Percentiles rank a stretch among this genome's conserved stretches.
These are phyloP conservation scores for Nannochloris sp. DNA, from an alignment of 139 green algal genomes.

Conservation along the genomic window DNA sequence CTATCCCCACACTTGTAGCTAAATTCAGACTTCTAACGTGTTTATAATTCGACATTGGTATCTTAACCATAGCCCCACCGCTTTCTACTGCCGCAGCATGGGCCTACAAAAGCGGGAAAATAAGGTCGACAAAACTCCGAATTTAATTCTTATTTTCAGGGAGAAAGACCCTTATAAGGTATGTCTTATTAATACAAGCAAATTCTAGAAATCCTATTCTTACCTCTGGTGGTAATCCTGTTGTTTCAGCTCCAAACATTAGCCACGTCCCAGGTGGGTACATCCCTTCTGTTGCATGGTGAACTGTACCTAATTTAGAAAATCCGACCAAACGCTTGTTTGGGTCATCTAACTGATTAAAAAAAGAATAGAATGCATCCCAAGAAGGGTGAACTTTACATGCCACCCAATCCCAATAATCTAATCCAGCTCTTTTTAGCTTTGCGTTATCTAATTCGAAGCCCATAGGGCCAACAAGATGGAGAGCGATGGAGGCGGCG, in stretches of 20 bases:
- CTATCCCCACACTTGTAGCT: conserved; percentile 62
- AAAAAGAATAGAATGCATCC: conserved; percentile 52
- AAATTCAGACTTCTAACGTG: conserved; percentile 87
- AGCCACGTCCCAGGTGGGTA: conserved; percentile 57
- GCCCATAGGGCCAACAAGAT: conserved; percentile 74
- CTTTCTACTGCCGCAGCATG: conserved; percentile 38
- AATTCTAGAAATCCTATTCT: not conserved
- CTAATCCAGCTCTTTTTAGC: conserved; percentile 75
- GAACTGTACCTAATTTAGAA: conserved; percentile 52
- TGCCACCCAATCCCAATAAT: conserved; percentile 77
- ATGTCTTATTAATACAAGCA: not conserved
- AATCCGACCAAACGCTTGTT: conserved; percentile 68
- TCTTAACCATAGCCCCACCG: conserved; percentile 49
- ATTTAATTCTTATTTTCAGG: no score
- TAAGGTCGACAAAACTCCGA: no score
- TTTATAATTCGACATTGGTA: conserved; percentile 71
- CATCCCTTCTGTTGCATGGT: conserved; percentile 48
- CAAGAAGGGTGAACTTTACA: conserved; percentile 67
- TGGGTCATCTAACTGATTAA: conserved; percentile 21
- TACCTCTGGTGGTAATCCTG: conserved; percentile 59
- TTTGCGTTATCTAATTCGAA: conserved; percentile 69
- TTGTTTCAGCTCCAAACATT: conserved; percentile 68
- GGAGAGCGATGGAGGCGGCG: conserved; percentile 57
- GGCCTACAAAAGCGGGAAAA: conserved; percentile 26
- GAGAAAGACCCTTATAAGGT: no score